Percentiles rank a stretch among this genome's conserved stretches.
These are phyloP conservation scores for Coniferiporia sulphurascens DNA, from an alignment of 1,284 basidiomycete species.

Conservation along the genomic window DNA sequence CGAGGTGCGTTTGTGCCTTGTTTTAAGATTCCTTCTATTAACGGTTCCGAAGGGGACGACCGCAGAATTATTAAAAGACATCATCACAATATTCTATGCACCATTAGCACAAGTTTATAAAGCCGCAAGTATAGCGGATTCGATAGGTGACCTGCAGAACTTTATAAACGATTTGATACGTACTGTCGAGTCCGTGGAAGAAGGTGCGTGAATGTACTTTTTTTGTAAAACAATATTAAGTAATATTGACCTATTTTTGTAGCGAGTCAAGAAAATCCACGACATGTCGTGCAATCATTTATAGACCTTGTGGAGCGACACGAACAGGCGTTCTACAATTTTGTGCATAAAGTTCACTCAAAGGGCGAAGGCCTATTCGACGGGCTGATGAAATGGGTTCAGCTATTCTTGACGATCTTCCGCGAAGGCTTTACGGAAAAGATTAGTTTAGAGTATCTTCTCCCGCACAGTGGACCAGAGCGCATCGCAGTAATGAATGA, in stretches of 20 bases:
- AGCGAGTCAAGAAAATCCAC: conserved; percentile 85
- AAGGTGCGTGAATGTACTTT: conserved; percentile 51
- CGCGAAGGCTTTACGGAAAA: conserved; percentile 80
- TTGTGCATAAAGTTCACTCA: conserved; percentile 98
- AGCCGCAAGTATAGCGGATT: conserved; percentile 96
- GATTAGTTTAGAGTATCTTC: conserved; percentile 79
- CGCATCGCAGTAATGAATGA: conserved; percentile 76
- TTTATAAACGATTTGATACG: conserved; percentile 96
- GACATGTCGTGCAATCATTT: conserved; percentile 86
- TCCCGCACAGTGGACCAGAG: conserved; percentile 76
- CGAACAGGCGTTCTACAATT: conserved; percentile 93
- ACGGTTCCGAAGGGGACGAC: conserved; percentile 70
- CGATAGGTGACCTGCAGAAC: conserved; percentile 85
- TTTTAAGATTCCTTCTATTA: neutral
- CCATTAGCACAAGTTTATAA: conserved; percentile 98
- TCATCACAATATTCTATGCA: conserved; percentile 98
- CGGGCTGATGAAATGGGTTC: conserved; percentile 94
- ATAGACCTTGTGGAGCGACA: conserved; percentile 93
- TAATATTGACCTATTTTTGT: neutral
- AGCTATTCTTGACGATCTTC: conserved; percentile 88
- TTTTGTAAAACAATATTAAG: conserved; percentile 8
- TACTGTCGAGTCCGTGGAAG: conserved; percentile 91
- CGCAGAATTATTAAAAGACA: conserved; percentile 93
- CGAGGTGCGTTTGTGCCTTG: conserved; percentile 54
- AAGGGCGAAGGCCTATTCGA: conserved; percentile 96